Percentiles rank a stretch among this genome's conserved stretches.
These are phyloP conservation scores for Sporothrix euskadiensis DNA, from an alignment of 2,329 filamentous ascomycete genomes.

Conservation along the genomic window DNA sequence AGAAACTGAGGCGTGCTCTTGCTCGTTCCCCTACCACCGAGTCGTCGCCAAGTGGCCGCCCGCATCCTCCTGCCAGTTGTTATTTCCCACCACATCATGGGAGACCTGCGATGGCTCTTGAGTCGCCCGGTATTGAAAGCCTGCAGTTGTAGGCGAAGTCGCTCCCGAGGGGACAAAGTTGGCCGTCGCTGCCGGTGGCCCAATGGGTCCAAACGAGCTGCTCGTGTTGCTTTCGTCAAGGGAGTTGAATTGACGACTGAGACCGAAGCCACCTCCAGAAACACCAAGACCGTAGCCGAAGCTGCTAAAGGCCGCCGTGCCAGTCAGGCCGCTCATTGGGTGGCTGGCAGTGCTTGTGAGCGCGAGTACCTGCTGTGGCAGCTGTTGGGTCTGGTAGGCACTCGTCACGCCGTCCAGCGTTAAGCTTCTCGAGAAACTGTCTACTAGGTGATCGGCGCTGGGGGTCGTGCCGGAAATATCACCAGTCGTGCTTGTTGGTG, in stretches of 20 bases:
- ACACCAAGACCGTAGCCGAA: neutral
- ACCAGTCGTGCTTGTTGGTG: neutral
- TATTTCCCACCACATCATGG: neutral
- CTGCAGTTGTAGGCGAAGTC: neutral
- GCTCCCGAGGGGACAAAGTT: neutral
- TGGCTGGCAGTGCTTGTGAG: neutral
- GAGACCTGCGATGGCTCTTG: neutral
- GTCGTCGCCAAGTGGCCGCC: neutral
- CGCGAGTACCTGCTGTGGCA: neutral
- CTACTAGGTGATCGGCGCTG: neutral
- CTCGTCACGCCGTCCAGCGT: neutral
- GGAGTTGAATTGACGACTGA: neutral
- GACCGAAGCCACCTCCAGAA: neutral
- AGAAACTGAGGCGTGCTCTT: neutral
- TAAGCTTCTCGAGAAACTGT: neutral
- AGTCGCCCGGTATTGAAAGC: neutral
- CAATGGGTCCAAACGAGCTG: slow-evolving; percentile 6
- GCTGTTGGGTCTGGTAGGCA: neutral
- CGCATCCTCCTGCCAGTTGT: neutral
- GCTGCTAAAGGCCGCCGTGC: neutral
- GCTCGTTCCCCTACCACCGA: neutral
- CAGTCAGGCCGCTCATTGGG: neutral
- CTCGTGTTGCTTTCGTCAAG: neutral
- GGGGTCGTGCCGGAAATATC: neutral
- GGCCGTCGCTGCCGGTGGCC: neutral